phyloP scores from a whole-genome alignment of 257 asterid genomes.

The Dorcoceras hygrometricum region DNA sequence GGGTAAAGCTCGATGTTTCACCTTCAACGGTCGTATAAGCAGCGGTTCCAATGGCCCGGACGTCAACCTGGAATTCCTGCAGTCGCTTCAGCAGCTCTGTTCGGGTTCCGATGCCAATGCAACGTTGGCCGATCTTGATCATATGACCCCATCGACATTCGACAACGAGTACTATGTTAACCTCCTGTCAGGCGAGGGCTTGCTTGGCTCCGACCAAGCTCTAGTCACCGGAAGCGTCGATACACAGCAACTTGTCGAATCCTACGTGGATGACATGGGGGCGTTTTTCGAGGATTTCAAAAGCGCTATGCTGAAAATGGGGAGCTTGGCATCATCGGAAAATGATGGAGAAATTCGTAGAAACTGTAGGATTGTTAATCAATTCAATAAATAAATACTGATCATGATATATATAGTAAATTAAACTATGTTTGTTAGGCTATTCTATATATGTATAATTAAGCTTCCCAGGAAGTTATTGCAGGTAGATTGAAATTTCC shows the following conservation, averaged over 20 bases:
- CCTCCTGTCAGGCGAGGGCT: constrained; percentile 64
- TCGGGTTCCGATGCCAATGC: constrained; percentile 34
- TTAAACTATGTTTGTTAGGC: not conserved
- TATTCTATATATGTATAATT: too few species aligned
- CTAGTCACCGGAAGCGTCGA: constrained; percentile 38
- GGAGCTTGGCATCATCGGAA: constrained; percentile 37
- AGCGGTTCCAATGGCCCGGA: constrained; percentile 28
- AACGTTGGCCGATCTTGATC: constrained; percentile 69
- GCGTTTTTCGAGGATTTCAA: constrained; percentile 51
- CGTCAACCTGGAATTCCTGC: constrained; percentile 44
- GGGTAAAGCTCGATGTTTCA: constrained; percentile 80
- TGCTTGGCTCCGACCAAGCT: constrained; percentile 68
- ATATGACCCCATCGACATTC: constrained; percentile 45
- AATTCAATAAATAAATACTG: constrained; percentile 16
- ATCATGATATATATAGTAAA: too few species aligned
- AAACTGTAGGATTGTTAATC: constrained; percentile 56
- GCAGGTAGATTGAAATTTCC: not conserved
- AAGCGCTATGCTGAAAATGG: constrained; percentile 72
- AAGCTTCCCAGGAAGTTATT: not conserved
- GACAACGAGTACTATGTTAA: constrained; percentile 75
- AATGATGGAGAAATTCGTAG: constrained; percentile 52
- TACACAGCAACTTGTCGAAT: constrained; percentile 35
- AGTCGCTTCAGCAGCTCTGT: constrained; percentile 67
- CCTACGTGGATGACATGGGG: constrained; percentile 38
- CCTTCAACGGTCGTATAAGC: constrained; percentile 50